Evolutionary conservation across 2,329 filamentous ascomycete genomes (phyloP).

Genomic region (Domatiomyces globalis): DNA sequence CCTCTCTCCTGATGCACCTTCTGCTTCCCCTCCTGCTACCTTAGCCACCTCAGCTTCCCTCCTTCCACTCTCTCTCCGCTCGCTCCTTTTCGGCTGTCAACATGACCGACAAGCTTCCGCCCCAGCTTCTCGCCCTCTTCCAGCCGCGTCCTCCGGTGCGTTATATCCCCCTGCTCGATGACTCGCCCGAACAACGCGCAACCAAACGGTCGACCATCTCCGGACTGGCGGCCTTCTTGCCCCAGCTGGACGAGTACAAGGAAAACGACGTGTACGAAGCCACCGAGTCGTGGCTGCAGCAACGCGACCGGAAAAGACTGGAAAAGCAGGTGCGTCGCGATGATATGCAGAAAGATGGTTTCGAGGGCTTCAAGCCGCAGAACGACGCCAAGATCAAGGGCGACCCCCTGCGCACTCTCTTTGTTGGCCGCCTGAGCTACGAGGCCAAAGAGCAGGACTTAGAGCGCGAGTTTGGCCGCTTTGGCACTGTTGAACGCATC

Average conservation of each 20-base stretch:
- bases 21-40: background rate
- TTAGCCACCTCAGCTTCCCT: background rate
- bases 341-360: conserved; percentile 45
- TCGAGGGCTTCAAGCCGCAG: conserved; percentile 57
- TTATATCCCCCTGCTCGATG: conserved; percentile 72
- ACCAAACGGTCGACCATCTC: conserved; percentile 59
- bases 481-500: conserved; percentile 87
- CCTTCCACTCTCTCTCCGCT: conserved; percentile 9
- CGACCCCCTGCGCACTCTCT: conserved; percentile 88
- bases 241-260: conserved; percentile 61
- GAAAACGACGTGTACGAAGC: conserved; percentile 62
- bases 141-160: conserved; percentile 82
- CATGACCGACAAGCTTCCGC: conserved; percentile 96
- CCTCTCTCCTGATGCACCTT: background rate
- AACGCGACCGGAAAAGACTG: conserved; percentile 64
- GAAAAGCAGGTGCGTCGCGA: conserved; percentile 63
- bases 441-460: conserved; percentile 79
- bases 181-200: conserved; percentile 55
- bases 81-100: conserved; percentile 17
- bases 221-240: conserved; percentile 61
- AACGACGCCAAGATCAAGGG: conserved; percentile 82
- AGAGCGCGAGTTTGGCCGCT: conserved; percentile 83
- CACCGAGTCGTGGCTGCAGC: conserved; percentile 86
- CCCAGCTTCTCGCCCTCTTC: conserved; percentile 84
- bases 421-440: conserved; percentile 81